Base-by-base conservation (phyloP, 768 basidiomycete species). In the Mycena amicta region DNA sequence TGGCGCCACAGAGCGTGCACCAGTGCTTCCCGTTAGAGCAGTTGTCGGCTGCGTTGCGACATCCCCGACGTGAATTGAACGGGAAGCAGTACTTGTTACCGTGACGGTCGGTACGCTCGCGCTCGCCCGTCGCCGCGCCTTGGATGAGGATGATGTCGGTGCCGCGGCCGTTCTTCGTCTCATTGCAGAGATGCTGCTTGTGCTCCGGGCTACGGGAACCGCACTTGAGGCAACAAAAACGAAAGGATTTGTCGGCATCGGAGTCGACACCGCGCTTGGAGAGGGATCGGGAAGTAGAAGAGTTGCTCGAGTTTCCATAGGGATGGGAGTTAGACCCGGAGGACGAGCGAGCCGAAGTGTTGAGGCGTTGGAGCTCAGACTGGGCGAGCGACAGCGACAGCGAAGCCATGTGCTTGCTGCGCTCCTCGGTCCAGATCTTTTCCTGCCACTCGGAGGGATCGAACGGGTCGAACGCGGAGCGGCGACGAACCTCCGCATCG, bases 1-100 rank as follows among this genome's bases (percentile, higher is more conserved):
- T 40, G 31, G 23, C 27, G n/a, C 56, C 53, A 40, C 68, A 69
- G 13, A 69, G 56, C 28, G 65, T 46, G 52, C 68, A 67, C 37
- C 29, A 27, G 47, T 69, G 66, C n/a, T 56, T 22, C 2, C 41
- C 40, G 15, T 30, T 30, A 28, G 30, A 5, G 39, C 39, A 23
- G 15, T 16, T 31, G n/a, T 16, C 28, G 30, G n/a, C 40, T 5
- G 16, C 2, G 23, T 27, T 27, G 51, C 39, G 50, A 22, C 63
- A 50, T 2, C 46, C 33, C 20, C 18, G 25, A 6, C 12, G 22
- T 12, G 61, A 58, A 53, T 66, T 66, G 43, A 30, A 66, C 2
- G 26, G 4, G 37, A 63, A 67, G 43, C 64, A 67, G 18, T 63
- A 63, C 2, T 4, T 2, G 18, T 55, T 41, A 2, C 64, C 57